These are phyloP conservation scores for Termitomyces sp. DNA, from an alignment of 768 basidiomycete genomes.

Conservation along the genomic window DNA sequence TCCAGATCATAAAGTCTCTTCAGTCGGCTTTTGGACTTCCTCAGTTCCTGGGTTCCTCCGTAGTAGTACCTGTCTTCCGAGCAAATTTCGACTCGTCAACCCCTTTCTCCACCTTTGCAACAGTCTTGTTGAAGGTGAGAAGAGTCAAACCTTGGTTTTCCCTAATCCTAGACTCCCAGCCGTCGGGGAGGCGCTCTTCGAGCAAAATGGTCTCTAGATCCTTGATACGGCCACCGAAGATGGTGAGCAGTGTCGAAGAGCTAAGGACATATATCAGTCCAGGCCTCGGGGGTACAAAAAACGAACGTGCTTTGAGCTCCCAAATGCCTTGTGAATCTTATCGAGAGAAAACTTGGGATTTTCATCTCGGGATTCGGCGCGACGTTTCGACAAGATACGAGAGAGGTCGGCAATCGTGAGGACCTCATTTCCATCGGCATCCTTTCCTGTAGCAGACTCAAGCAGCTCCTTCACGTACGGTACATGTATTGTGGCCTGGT, in stretches of 20 bases:
- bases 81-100: conserved; percentile 37
- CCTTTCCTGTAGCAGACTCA: conserved; percentile 56
- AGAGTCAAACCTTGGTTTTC: conserved; percentile 61
- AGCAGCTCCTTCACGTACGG: conserved; percentile 57
- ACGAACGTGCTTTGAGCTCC: conserved; percentile 59
- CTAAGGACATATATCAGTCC: conserved; percentile 29
- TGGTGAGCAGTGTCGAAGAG: conserved; percentile 59
- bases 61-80: not conserved
- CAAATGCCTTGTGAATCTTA: conserved; percentile 57
- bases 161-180: conserved; percentile 67
- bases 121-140: conserved; percentile 48
- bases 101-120: conserved; percentile 38
- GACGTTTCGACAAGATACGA: conserved; percentile 55
- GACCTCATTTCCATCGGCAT: conserved; percentile 40
- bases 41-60: conserved; percentile 1
- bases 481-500: conserved; percentile 54
- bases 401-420: conserved; percentile 63
- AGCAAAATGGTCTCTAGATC: conserved; percentile 56
- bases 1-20: not conserved
- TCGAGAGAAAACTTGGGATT: conserved; percentile 60
- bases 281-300: not conserved
- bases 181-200: conserved; percentile 69
- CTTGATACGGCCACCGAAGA: conserved; percentile 62
- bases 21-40: not conserved
- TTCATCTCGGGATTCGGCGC: conserved; percentile 47